A percentile compares a stretch with the other conserved stretches of the same genome.
These are phyloP conservation scores for Naganishia kalamii DNA, from an alignment of 768 basidiomycete genomes.

Conservation along the genomic window DNA sequence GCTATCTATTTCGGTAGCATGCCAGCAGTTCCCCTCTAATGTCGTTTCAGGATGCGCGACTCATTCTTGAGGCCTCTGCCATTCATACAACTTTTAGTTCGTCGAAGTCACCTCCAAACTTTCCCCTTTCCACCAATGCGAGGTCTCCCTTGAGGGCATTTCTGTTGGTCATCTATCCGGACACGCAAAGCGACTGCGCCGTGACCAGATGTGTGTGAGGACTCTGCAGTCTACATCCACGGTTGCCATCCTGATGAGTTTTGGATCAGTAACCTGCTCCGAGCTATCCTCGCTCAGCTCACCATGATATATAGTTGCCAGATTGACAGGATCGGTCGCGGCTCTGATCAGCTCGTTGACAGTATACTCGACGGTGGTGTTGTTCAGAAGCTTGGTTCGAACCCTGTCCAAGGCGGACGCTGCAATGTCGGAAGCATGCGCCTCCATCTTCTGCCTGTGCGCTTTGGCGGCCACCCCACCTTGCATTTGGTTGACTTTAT, in stretches of 20 bases:
- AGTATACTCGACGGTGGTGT: conserved; percentile 81
- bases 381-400: conserved; percentile 70
- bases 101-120: no score
- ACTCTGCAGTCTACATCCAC: no score
- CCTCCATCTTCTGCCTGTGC: conserved; percentile 8
- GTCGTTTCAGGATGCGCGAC: no score
- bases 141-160: neutral
- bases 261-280: neutral
- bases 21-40: no score
- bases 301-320: conserved; percentile 64
- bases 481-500: neutral
- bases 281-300: neutral
- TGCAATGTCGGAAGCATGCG: conserved; percentile 66
- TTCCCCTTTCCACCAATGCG: no score
- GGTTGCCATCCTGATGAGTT: conserved; percentile 18
- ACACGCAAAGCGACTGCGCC: neutral
- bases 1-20: no score
- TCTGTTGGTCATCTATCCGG: no score
- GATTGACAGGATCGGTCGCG: conserved; percentile 69
- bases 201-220: no score
- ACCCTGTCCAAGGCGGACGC: conserved; percentile 80
- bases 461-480: neutral
- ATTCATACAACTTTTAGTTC: no score
- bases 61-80: no score
- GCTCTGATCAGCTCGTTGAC: conserved; percentile 88